Base-by-base conservation (phyloP, 1,139 yeast species). In the Suhomyces guaymorum region DNA sequence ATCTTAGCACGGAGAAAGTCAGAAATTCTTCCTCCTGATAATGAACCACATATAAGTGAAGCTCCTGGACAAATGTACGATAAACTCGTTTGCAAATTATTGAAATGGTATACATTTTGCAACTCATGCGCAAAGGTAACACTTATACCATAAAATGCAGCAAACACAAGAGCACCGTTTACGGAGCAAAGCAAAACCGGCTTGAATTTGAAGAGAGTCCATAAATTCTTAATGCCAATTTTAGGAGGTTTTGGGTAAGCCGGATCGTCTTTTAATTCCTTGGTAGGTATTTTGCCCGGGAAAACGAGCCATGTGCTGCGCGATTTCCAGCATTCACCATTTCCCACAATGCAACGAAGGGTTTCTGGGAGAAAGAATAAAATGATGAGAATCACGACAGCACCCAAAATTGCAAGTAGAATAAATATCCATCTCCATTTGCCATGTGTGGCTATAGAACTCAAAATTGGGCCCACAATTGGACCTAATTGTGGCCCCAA, bases 401-500 rank as follows among this genome's bases (percentile, higher is more conserved):
- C 60, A 1, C 78, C 73, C 42, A 73, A 44, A 1, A 76, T 64
- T 1, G 76, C 66, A 13, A 75, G 56, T 34, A 75, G 65, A 1
- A 79, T 81, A 61, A 78, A 78, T 8, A 71, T 56, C 81, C 80
- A 75, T 50, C 81, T 65, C 81, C 81, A 76, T 5, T 61, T 30
- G 3, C 59, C 58, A 26, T 57, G 46, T 0, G 65, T 58, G 2
- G 70, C 57, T 49, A 59, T 47, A 2, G 69, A 59, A 15, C 78
- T 67, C 14, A 76, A 48, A 7, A 76, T 55, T 0, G 82, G 82
- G 0, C 82, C 83, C 10, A 77, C 30, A 3, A 77, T 62, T 1
- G 83, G 82, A 0, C 82, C 83, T 40, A 75, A 46, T 43, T 76
- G 80, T 0, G 82, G 82, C 0, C 83, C 83, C 49, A 76, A 47